Percentiles rank a stretch among this genome's conserved stretches.
phyloP scores from a whole-genome alignment of 129 eudicot species.

The Gnaphalium uliginosum region DNA sequence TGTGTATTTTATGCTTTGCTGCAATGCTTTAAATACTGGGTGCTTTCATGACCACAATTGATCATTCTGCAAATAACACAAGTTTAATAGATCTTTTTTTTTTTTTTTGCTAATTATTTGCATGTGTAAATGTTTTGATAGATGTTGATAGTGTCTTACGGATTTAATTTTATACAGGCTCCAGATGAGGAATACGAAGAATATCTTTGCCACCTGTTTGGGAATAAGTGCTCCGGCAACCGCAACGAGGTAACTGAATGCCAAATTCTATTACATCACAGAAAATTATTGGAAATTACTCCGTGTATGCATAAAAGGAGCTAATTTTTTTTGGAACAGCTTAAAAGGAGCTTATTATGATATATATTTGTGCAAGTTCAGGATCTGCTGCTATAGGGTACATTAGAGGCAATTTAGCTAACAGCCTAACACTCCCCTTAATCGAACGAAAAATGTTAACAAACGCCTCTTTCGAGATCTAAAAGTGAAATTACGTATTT shows the following conservation, averaged over 20 bases:
- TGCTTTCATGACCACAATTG: background rate
- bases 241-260: slow-evolving; percentile 63
- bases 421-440: background rate
- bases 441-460: background rate
- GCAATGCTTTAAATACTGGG: background rate
- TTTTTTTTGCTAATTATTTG: slow-evolving; percentile 9
- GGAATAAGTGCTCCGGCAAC: slow-evolving; percentile 78
- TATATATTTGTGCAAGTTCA: background rate
- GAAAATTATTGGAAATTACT: background rate
- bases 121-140: slow-evolving; percentile 3
- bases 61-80: background rate
- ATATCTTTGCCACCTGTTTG: slow-evolving; percentile 68
- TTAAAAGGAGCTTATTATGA: background rate
- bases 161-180: slow-evolving; percentile 50
- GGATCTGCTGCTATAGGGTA: background rate
- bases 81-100: background rate
- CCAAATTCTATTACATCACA: slow-evolving; percentile 5
- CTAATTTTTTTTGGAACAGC: too few species aligned
- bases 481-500: background rate
- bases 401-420: slow-evolving; percentile 2
- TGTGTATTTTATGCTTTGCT: slow-evolving; percentile 17
- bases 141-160: background rate
- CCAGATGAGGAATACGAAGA: slow-evolving; percentile 98
- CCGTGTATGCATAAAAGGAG: too few species aligned
- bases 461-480: background rate